A percentile compares a stretch with the other conserved stretches of the same genome.
phyloP scores from a whole-genome alignment of 192 early-diverging fungal species.

The Funneliformis geosporum region DNA sequence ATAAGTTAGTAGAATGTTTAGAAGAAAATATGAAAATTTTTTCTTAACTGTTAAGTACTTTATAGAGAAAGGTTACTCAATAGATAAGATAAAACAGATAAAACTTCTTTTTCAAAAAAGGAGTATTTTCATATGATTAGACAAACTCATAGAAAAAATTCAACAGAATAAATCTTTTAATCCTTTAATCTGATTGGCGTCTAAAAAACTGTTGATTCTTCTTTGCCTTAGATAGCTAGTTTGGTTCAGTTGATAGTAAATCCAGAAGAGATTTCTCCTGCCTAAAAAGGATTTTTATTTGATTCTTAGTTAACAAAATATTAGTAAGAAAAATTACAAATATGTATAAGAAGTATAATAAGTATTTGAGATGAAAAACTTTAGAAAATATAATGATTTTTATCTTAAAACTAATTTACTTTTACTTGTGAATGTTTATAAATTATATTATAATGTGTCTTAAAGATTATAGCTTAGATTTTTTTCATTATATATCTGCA shows the following conservation, averaged over 20 bases:
- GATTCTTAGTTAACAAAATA: conserved; percentile 19
- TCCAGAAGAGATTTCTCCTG: neutral
- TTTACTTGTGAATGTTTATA: no score
- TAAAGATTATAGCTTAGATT: no score
- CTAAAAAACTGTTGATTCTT: no score
- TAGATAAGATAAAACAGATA: conserved; percentile 27
- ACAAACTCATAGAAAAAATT: conserved; percentile 18
- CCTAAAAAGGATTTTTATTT: conserved; percentile 17
- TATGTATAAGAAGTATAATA: neutral
- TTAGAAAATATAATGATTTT: no score
- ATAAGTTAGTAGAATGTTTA: conserved; percentile 11
- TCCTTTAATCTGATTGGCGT: no score
- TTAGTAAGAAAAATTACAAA: conserved; percentile 15
- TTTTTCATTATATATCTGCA: no score
- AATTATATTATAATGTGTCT: no score
- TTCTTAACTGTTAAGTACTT: neutral
- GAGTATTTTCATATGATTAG: neutral
- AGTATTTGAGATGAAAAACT: no score
- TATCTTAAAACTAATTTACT: no score
- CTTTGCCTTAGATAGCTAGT: no score
- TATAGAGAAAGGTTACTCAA: conserved; percentile 12
- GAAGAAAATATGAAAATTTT: conserved; percentile 12
- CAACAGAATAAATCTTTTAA: conserved; percentile 17
- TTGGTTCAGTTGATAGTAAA: no score
- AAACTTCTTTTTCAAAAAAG: conserved; percentile 15